phyloP scores from a whole-genome alignment of 1,284 basidiomycete species.

The Moniliophthora roreri region DNA sequence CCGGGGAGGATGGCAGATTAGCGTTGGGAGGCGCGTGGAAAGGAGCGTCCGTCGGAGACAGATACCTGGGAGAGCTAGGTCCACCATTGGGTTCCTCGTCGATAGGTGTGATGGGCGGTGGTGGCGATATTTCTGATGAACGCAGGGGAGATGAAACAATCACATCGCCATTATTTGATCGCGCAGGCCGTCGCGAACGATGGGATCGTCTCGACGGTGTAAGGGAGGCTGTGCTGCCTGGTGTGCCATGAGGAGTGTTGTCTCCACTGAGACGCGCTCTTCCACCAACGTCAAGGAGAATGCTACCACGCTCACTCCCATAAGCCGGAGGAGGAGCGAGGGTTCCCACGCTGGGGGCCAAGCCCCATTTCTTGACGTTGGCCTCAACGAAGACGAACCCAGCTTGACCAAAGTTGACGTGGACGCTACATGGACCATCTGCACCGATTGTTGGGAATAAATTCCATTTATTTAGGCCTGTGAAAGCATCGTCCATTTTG shows the following conservation, averaged over 20 bases:
- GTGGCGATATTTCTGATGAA: constrained; percentile 51
- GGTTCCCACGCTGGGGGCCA: constrained; percentile 93
- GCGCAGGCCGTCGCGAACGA: constrained; percentile 52
- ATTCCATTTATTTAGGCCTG: constrained; percentile 86
- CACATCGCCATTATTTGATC: constrained; percentile 40
- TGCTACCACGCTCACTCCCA: constrained; percentile 91
- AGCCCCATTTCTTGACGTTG: constrained; percentile 98
- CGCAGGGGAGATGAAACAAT: constrained; percentile 63
- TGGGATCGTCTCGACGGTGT: constrained; percentile 55
- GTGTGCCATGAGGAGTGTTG: constrained; percentile 42
- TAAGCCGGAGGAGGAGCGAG: constrained; percentile 95
- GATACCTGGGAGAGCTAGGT: constrained; percentile 49
- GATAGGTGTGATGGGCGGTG: constrained; percentile 79
- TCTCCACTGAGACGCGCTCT: constrained; percentile 44
- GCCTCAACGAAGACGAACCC: constrained; percentile 98
- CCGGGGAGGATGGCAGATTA: constrained; percentile 47
- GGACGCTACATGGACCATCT: constrained; percentile 90
- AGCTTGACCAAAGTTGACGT: constrained; percentile 93
- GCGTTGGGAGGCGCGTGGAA: constrained; percentile 55
- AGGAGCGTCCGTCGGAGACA: constrained; percentile 64
- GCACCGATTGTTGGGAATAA: constrained; percentile 95
- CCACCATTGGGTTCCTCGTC: constrained; percentile 56
- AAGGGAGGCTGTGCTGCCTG: constrained; percentile 45
- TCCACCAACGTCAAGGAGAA: constrained; percentile 87
- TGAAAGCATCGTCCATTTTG: constrained; percentile 92